Evolutionary conservation across 768 basidiomycete species (phyloP), one percentile per base, ranked within the genome.

Genomic region (Pleurotus sapidus): DNA sequence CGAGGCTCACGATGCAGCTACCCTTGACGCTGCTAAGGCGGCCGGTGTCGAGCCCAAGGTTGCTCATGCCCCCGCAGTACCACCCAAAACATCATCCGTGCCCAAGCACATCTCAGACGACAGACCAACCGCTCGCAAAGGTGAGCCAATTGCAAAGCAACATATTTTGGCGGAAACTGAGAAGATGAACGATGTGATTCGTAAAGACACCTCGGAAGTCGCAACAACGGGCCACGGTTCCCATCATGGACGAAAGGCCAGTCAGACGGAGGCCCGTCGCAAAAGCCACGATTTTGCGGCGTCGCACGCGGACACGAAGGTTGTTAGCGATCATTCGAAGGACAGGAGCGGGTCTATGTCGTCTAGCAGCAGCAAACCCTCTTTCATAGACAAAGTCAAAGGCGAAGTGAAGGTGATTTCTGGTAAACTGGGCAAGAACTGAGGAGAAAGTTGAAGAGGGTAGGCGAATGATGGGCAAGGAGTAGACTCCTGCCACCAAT

Each of bases 391-490:
- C 51, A 75, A 70, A 64, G 45, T 77, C 17, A 74, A 72, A 61
- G 76, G 75, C 5, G 75, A 77, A 63, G 70, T 70, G 60, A 77
- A 75, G 61, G 61, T 75, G 0, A 56, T 77, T 25, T 66, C 67
- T 2, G 76, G 75, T 5, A 77, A 74, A 63, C 38, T 77, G 46
- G 67, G 64, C 2, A 58, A 68, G 25, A 68, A 76, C n/a, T 30
- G 71, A 71, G 60, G 65, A 61, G 56, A 73, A 72, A 64, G 64
- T 76, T 5, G 72, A 73, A 60, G 68, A 74, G 59, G 76, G 75
- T 20, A 67, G 61, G 59, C 66, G 64, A 18, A 57, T 76, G 67
- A 67, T 72, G 68, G 51, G 51, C 4, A 54, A 54, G 30, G 49
- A 34, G 9, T 34, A 34, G 4, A 7, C 5, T 7, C 11, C 6